These are phyloP conservation scores for Pythium chondricola DNA, from an alignment of 352 stramenopile genomes.

Conservation along the genomic window DNA sequence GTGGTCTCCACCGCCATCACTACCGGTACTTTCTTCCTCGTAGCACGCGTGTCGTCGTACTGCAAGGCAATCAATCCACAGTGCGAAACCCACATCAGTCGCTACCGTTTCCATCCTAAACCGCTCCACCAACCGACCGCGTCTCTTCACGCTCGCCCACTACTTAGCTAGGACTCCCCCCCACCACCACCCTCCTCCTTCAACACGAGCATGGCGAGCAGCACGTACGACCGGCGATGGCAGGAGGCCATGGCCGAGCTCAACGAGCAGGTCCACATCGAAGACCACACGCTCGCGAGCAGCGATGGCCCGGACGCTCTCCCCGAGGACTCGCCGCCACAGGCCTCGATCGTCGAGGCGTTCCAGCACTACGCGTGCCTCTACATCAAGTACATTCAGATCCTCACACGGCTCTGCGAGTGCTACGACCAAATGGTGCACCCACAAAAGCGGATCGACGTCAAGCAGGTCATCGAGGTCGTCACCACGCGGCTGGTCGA, in stretches of 20 bases:
- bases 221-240: constrained; percentile 87
- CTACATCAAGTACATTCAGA: constrained; percentile 94
- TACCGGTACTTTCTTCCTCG: no score
- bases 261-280: constrained; percentile 89
- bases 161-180: no score
- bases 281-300: constrained; percentile 65
- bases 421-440: constrained; percentile 94
- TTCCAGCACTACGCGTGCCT: constrained; percentile 94
- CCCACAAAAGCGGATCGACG: constrained; percentile 92
- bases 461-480: constrained; percentile 90
- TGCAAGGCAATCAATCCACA: no score
- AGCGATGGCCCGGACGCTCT: constrained; percentile 29
- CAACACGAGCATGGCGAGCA: constrained; percentile 16
- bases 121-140: no score
- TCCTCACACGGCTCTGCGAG: constrained; percentile 84
- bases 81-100: no score
- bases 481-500: constrained; percentile 86
- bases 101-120: no score
- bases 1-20: no score
- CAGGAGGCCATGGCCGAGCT: constrained; percentile 90
- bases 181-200: no score
- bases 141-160: no score
- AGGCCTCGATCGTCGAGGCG: constrained; percentile 83
- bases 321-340: constrained; percentile 36
- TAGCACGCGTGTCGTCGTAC: no score